phyloP scores from a whole-genome alignment of 1,284 basidiomycete genomes.

The Boletus austroedulis region DNA sequence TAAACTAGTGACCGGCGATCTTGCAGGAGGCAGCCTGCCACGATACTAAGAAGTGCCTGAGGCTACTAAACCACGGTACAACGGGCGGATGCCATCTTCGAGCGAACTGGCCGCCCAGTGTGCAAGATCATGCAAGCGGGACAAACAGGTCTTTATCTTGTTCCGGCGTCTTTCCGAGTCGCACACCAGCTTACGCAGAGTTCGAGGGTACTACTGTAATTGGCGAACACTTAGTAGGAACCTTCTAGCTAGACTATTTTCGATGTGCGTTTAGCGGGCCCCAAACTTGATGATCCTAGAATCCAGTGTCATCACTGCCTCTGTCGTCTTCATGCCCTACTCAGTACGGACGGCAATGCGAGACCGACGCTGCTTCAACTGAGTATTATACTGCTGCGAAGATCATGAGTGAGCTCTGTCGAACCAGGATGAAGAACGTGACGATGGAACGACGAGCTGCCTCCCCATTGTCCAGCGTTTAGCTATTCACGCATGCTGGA shows the following conservation, averaged over 20 bases:
- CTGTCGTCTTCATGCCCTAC: not conserved
- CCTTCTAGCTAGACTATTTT: constrained; percentile 79
- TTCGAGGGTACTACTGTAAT: no score
- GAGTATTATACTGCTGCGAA: constrained; percentile 99
- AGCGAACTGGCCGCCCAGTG: not conserved
- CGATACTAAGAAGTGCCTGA: no score
- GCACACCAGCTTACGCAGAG: constrained; percentile 72
- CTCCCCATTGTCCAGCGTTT: not conserved
- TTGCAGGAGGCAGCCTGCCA: no score
- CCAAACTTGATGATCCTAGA: constrained; percentile 98
- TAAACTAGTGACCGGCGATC: no score
- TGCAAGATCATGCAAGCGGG: constrained; percentile 44
- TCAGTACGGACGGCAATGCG: constrained; percentile 98
- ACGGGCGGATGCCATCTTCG: not conserved
- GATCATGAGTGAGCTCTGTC: constrained; percentile 97
- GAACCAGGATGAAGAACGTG: constrained; percentile 99
- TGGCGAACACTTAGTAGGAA: no score
- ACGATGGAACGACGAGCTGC: constrained; percentile 93
- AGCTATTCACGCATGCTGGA: constrained; percentile 59
- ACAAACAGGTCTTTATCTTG: constrained; percentile 56
- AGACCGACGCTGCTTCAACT: constrained; percentile 97
- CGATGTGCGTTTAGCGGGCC: constrained; percentile 91
- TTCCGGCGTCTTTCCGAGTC: not conserved
- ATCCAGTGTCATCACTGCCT: constrained; percentile 67
- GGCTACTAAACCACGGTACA: no score